Evolutionary conservation across 176 grass and related monocot genomes (phyloP), one percentile per base, ranked within the genome.

Genomic region (Avena insularis): DNA sequence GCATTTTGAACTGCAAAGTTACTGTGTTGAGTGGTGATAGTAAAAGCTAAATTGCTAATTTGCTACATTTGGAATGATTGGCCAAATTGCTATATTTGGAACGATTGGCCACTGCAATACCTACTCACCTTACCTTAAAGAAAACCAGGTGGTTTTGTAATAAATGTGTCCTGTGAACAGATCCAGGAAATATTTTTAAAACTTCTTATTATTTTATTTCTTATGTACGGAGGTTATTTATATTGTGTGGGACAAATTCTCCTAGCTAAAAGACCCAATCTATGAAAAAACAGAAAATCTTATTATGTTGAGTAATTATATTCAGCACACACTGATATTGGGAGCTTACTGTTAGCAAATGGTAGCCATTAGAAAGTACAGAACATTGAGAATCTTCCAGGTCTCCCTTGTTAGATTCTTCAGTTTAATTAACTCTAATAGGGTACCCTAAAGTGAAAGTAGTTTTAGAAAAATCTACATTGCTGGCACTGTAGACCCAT

Each of bases 181-280:
- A 49, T 86, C 19, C n/a, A 57, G 17, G 29, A 56, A 71, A 21
- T 50, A 64, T 9, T 83, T 68, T 81, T 38, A 38, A 66, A 77
- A 57, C 14, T 20, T 53, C 15, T 47, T 82, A 25, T 54, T 47
- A 64, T 87, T 55, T 14, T 47, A 56, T 54, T 16, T 69, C 33
- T 45, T 23, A 31, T 82, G 58, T 87, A 79, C 76, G 43, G 3
- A 58, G 35, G 36, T 77, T 80, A 80, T 11, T 62, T 48, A 61
- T 4, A 2, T 84, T 49, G 3, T 7, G 38, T 58, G 11, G 25
- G 47, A 38, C 45, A 27, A 59, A 43, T 57, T 88, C 25, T 58
- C 4, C 29, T 10, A 31, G 31, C 25, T 46, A 69, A 10, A 25
- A 71, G 50, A 38, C 13, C 46, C 77, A 46, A 17, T 79, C 38